Evolutionary conservation across 2,329 filamentous ascomycete species (phyloP), one percentile per base, ranked within the genome.

Genomic region (Apiospora kogelbergensis): DNA sequence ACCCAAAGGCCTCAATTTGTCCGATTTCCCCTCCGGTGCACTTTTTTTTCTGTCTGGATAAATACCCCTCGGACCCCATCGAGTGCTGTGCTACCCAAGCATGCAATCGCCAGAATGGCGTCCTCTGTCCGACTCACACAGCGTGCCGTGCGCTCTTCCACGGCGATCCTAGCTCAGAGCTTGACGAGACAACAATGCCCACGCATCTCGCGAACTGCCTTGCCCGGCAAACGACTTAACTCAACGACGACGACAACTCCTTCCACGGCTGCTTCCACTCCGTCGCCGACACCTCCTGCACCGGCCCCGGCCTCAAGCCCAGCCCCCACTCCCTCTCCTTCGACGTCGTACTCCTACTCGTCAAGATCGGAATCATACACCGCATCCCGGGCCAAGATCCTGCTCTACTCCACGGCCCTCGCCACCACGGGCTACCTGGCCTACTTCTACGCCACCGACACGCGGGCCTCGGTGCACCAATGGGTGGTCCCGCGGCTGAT

Each of bases 381-480:
- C 24, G 41, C 63, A 1, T 66, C 30, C 20, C 74, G 77, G 37
- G 68, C 79, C 64, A 84, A 81, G 71, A 76, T 79, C 10, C 70
- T 81, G 30, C 70, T 84, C 26, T 83, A 83, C 70, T 77, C 82
- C 64, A 78, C 81, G 40, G 79, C 81, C 10, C 69, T 86, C 9
- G 81, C 81, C 9, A 79, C 81, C 3, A 77, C 82, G 2, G 74
- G 83, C 33, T 84, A 80, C 67, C 81, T 85, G 63, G 81, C 84
- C 57, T 93, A 91, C 78, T 80, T 92, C 71, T 94, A 94, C 76
- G 81, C 84, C n/a, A 94, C 91, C 67, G 92, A 94, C 78, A 94
- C 91, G 7, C 85, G 92, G 71, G 89, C 91, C 53, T 91, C 89
- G 69, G 77, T 90, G 69, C 91, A 95, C 79, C 87, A 86, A 75